Conservation (phyloP, 148 eudicot genomes). For the Camellia sinensis region DNA sequence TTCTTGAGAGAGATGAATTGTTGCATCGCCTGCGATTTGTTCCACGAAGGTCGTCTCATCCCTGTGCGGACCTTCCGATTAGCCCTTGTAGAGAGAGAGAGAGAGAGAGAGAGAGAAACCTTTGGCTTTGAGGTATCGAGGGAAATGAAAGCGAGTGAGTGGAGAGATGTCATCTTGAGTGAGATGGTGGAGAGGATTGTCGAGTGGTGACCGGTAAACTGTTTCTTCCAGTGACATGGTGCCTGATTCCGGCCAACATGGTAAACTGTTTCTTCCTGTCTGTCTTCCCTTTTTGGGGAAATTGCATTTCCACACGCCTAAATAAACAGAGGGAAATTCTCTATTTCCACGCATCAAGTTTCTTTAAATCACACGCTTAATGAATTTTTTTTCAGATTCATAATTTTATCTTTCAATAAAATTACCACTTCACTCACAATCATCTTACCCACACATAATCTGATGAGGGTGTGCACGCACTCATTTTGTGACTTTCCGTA, state of each 20-base stretch:
- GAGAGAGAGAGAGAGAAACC: conserved; percentile 33
- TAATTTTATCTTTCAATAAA: no score
- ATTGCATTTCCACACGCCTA: no score
- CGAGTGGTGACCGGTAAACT: conserved; percentile 39
- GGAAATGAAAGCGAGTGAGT: conserved; percentile 97
- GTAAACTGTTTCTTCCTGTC: no score
- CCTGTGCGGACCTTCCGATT: conserved; percentile 37
- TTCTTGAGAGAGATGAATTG: conserved; percentile 84
- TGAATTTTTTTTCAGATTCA: no score
- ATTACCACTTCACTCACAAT: no score
- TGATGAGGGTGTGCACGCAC: no score
- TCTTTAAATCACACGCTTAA: no score
- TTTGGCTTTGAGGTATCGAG: conserved; percentile 87
- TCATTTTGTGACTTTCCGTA: no score
- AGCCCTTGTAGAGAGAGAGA: background rate
- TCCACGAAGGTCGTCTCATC: conserved; percentile 96
- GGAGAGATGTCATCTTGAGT: conserved; percentile 98
- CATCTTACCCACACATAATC: no score
- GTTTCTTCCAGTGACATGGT: conserved; percentile 45
- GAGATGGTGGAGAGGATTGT: conserved; percentile 72
- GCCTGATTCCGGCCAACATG: conserved; percentile 30
- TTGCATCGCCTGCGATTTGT: conserved; percentile 98
- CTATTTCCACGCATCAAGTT: no score
- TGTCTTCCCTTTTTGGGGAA: no score
- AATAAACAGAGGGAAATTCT: no score